Evolutionary conservation across 78 protist genomes (phyloP).

Genomic region (Dictyostelium capitatum): DNA sequence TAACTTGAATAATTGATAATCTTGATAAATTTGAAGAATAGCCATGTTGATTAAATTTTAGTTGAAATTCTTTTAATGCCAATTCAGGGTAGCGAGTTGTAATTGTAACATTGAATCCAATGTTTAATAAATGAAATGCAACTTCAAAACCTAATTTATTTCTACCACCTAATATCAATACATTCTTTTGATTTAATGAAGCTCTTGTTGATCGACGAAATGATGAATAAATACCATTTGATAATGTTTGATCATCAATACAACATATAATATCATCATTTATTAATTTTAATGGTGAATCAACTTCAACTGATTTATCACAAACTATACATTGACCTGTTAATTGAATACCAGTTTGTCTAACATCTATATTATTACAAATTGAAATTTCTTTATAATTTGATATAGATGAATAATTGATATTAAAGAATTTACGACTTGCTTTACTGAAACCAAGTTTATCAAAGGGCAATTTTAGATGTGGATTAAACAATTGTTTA

Average conservation of each 20-base stretch:
- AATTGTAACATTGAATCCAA: conserved; percentile 8
- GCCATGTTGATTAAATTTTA: not conserved
- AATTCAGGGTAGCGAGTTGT: not conserved
- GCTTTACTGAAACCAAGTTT: too few relatives aligned
- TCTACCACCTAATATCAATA: not conserved
- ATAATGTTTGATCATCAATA: not conserved
- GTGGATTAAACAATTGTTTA: too few relatives aligned
- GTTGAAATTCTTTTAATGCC: not conserved
- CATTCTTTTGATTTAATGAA: not conserved
- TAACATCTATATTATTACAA: not conserved
- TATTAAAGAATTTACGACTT: too few relatives aligned
- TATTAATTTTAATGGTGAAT: not conserved
- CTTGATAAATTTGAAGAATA: not conserved
- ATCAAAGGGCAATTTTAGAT: too few relatives aligned
- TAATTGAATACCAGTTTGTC: not conserved
- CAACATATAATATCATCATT: too few relatives aligned
- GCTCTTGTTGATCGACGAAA: not conserved
- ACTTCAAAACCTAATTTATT: not conserved
- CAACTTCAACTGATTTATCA: not conserved
- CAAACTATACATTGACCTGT: not conserved
- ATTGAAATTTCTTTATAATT: too few relatives aligned
- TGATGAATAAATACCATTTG: not conserved
- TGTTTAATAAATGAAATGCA: not conserved
- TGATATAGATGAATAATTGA: too few relatives aligned
- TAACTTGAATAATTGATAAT: not conserved